Evolutionary conservation across 306 rosid genomes (phyloP).

Genomic region (Quercus robur): DNA sequence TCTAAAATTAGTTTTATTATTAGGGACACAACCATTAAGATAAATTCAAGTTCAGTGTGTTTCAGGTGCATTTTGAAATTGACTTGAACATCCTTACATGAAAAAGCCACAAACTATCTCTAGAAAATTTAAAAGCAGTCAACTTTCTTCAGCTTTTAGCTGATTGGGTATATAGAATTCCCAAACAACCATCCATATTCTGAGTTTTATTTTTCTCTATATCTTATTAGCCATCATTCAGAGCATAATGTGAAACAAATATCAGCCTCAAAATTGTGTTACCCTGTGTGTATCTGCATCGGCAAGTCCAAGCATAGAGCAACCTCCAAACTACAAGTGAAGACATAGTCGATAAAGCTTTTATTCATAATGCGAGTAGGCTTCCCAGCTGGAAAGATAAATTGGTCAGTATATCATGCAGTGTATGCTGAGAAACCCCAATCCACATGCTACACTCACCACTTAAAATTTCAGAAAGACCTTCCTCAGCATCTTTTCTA

Average conservation of each 20-base stretch:
- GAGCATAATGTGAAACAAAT: slow-evolving; percentile 13
- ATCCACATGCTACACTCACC: slow-evolving; percentile 43
- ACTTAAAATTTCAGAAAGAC: slow-evolving; percentile 48
- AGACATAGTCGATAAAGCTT: slow-evolving; percentile 64
- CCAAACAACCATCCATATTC: not conserved
- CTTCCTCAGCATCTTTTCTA: slow-evolving; percentile 64
- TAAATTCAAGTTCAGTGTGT: not conserved
- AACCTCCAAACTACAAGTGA: slow-evolving; percentile 71
- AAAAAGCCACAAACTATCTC: not conserved
- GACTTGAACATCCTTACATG: not conserved
- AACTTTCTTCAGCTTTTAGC: not conserved
- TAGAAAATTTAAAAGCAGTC: slow-evolving; percentile 7
- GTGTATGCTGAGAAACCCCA: slow-evolving; percentile 9
- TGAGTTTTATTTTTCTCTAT: slow-evolving; percentile 5
- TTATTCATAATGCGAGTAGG: slow-evolving; percentile 66
- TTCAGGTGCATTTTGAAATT: not conserved
- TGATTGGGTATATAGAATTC: not conserved
- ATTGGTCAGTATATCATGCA: slow-evolving; percentile 18
- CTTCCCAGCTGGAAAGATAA: slow-evolving; percentile 62
- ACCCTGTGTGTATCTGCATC: slow-evolving; percentile 97
- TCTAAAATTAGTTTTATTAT: not conserved
- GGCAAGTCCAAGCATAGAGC: slow-evolving; percentile 79
- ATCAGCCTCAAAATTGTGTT: slow-evolving; percentile 14
- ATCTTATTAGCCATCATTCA: slow-evolving; percentile 12
- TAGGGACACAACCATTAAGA: not conserved